Conservation (phyloP, 441 rosid species). For the Croton setiger region DNA sequence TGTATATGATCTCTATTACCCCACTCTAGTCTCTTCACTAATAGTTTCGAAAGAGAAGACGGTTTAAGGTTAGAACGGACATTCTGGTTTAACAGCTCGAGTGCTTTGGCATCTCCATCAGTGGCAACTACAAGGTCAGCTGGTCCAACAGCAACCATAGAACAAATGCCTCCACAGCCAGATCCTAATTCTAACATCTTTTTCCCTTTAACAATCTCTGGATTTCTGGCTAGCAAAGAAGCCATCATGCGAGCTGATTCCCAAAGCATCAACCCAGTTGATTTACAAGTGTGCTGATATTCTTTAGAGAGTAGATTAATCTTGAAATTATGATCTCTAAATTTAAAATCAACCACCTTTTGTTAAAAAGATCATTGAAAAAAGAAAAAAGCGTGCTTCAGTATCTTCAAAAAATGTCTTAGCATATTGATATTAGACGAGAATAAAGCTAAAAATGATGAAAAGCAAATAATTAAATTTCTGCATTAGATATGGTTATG, state of each 20-base stretch:
- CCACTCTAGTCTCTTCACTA: slow-evolving; percentile 64
- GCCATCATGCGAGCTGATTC: slow-evolving; percentile 94
- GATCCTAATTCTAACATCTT: slow-evolving; percentile 76
- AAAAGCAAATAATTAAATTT: background rate
- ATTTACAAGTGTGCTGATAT: slow-evolving; percentile 85
- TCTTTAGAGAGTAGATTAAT: slow-evolving; percentile 68
- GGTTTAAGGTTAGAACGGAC: slow-evolving; percentile 48
- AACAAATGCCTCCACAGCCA: slow-evolving; percentile 83
- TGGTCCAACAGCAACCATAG: slow-evolving; percentile 61
- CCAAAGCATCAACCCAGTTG: slow-evolving; percentile 95
- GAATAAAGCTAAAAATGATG: too few relatives aligned
- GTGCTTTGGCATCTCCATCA: slow-evolving; percentile 65
- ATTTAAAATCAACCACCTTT: slow-evolving; percentile 53
- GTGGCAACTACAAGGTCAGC: slow-evolving; percentile 75
- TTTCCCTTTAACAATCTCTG: slow-evolving; percentile 59
- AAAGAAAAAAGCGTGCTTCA: background rate
- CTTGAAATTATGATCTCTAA: slow-evolving; percentile 40
- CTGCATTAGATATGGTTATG: background rate
- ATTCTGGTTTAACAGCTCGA: slow-evolving; percentile 53
- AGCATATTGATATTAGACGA: background rate
- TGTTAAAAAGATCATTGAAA: background rate
- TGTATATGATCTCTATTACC: slow-evolving; percentile 61
- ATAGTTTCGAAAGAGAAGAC: slow-evolving; percentile 39
- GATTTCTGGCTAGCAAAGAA: slow-evolving; percentile 68
- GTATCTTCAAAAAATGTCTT: background rate